Percentiles rank a stretch among this genome's conserved stretches.
Evolutionary conservation across 2,329 filamentous ascomycete species (phyloP).

Genomic region (Davidsoniella eucalypti): DNA sequence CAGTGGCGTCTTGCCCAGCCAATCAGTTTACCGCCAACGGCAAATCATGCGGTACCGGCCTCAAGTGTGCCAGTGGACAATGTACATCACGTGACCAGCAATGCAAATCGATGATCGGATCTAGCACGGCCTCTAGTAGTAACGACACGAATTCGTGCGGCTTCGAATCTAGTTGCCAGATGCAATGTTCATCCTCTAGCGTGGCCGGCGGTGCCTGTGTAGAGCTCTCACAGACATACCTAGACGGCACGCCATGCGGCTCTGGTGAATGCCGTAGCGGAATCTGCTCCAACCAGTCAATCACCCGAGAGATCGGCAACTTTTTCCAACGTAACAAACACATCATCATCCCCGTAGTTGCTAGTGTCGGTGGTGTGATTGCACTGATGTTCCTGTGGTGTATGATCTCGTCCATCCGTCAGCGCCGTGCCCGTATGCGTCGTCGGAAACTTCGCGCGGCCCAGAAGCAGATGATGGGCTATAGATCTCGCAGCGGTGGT

Average conservation of each 20-base stretch:
- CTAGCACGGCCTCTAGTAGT: constrained; percentile 50
- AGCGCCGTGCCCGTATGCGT: neutral
- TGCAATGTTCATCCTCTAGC: constrained; percentile 59
- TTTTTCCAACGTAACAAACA: constrained; percentile 67
- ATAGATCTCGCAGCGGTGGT: too few relatives aligned
- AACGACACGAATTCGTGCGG: constrained; percentile 67
- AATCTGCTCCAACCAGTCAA: constrained; percentile 52
- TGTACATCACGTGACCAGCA: constrained; percentile 86
- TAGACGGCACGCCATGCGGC: constrained; percentile 76
- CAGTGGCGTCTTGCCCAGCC: constrained; percentile 51
- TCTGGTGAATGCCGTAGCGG: constrained; percentile 69
- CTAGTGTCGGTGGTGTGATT: constrained; percentile 55
- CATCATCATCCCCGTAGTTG: constrained; percentile 66
- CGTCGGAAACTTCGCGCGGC: neutral
- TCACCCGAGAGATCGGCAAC: constrained; percentile 50
- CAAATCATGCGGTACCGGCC: constrained; percentile 48
- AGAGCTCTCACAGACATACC: constrained; percentile 72
- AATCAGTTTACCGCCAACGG: constrained; percentile 58
- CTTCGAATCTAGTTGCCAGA: constrained; percentile 43
- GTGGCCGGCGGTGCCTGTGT: constrained; percentile 53
- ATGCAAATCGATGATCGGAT: constrained; percentile 71
- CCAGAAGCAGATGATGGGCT: neutral
- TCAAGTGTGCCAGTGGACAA: constrained; percentile 79
- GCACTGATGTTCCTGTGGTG: constrained; percentile 56
- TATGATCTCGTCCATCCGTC: constrained; percentile 27